These are phyloP conservation scores for Phytopythium mirpurense DNA, from an alignment of 352 stramenopile genomes.

Conservation along the genomic window DNA sequence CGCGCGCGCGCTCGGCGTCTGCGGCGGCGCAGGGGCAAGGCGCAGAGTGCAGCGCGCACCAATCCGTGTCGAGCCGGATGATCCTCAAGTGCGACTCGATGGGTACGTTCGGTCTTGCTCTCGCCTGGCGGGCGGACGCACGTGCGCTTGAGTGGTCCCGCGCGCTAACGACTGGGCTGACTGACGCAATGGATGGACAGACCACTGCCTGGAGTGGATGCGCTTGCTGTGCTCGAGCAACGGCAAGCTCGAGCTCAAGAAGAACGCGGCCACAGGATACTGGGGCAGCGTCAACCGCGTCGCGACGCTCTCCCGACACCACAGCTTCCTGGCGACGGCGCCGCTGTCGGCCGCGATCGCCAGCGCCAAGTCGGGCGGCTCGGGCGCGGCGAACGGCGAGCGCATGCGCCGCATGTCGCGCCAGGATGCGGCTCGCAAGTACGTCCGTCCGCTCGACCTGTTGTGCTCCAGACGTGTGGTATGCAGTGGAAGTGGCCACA, in stretches of 20 bases:
- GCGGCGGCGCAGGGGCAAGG: constrained; percentile 8
- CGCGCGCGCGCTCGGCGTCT: background rate
- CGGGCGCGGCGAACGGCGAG: constrained; percentile 20
- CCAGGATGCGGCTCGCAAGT: constrained; percentile 74
- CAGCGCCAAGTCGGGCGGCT: constrained; percentile 19
- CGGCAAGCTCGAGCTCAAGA: constrained; percentile 85
- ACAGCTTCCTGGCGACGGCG: constrained; percentile 71
- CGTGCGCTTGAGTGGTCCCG: no score
- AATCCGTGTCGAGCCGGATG: constrained; percentile 41
- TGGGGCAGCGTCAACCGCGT: constrained; percentile 87
- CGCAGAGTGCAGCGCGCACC: constrained; percentile 8
- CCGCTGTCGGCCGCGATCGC: constrained; percentile 37
- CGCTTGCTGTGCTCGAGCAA: constrained; percentile 78
- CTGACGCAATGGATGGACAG: no score
- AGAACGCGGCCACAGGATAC: constrained; percentile 77
- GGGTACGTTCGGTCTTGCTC: constrained; percentile 27
- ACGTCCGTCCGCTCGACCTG: constrained; percentile 21
- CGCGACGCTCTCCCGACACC: constrained; percentile 75
- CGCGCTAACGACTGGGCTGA: no score
- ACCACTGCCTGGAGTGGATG: constrained; percentile 88
- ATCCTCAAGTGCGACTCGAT: constrained; percentile 79
- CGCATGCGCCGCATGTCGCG: constrained; percentile 59
- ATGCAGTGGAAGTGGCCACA: no score
- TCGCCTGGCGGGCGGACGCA: no score
- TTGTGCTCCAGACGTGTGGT: no score